A percentile compares a stretch with the other conserved stretches of the same genome.
phyloP scores from a whole-genome alignment of 108 stramenopile genomes.

The Parmales sp. region DNA sequence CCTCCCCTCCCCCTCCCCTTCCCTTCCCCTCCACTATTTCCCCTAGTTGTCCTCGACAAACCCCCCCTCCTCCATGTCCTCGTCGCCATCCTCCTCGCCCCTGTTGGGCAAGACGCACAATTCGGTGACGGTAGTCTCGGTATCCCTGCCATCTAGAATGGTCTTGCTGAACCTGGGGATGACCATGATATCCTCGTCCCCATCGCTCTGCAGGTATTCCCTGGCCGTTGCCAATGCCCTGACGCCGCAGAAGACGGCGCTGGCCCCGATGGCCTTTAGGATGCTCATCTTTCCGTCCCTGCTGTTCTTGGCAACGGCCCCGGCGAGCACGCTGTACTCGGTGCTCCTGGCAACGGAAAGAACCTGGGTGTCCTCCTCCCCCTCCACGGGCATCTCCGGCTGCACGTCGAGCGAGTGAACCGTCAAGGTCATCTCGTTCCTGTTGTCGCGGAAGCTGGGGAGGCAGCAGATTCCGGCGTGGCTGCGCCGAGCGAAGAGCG shows the following conservation, averaged over 20 bases:
- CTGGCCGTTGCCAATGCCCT: neutral
- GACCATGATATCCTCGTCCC: neutral
- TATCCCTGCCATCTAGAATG: neutral
- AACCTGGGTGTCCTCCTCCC: neutral
- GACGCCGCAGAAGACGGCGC: neutral
- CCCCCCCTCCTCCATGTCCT: too few relatives aligned
- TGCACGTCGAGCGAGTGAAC: neutral
- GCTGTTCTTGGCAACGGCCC: neutral
- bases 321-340: conserved; percentile 4
- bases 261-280: neutral
- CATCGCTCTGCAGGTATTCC: neutral
- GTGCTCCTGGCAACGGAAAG: neutral
- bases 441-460: neutral
- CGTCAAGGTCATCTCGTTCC: neutral
- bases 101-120: neutral
- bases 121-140: neutral
- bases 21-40: too few relatives aligned
- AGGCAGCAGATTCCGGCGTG: neutral
- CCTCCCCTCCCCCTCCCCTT: too few relatives aligned
- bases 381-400: neutral
- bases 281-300: neutral
- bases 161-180: neutral
- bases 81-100: neutral
- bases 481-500: too few relatives aligned
- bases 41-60: too few relatives aligned